Conservation (phyloP, 164 flowering plant genomes). For the Euptelea pleiosperma region DNA sequence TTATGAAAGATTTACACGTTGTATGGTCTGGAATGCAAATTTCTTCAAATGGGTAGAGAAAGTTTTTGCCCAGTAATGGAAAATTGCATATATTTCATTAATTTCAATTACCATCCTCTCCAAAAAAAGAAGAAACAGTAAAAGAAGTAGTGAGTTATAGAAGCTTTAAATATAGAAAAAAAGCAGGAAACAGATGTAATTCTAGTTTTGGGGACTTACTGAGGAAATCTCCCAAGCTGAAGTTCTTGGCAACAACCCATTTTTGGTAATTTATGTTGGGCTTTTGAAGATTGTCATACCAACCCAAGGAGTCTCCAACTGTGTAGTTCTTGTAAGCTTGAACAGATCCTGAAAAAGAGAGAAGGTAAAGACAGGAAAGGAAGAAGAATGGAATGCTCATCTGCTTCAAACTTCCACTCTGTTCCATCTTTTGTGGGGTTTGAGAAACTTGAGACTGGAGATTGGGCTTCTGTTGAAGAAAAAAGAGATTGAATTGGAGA, state of each 20-base stretch:
- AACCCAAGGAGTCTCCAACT: conserved; percentile 84
- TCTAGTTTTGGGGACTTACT: conserved; percentile 54
- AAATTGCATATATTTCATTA: no score
- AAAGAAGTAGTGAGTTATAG: background rate
- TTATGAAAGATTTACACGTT: no score
- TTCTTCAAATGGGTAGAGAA: no score
- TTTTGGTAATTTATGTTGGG: conserved; percentile 63
- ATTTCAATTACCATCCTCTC: background rate
- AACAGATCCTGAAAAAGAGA: conserved; percentile 22
- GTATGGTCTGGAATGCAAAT: no score
- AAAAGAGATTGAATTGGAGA: background rate
- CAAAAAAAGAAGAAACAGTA: background rate
- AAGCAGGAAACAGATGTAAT: no score
- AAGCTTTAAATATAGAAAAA: background rate
- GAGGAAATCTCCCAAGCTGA: conserved; percentile 90
- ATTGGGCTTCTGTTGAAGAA: conserved; percentile 1
- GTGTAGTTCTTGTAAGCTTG: conserved; percentile 82
- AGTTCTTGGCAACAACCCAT: conserved; percentile 65
- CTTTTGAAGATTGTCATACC: conserved; percentile 66
- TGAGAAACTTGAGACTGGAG: background rate
- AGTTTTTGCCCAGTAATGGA: no score
- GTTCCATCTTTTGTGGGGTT: conserved; percentile 6
- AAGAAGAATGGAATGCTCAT: no score
- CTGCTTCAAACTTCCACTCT: conserved; percentile 3
- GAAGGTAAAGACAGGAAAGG: background rate